Percentiles rank a stretch among this genome's conserved stretches.
Conservation (phyloP, 1,284 basidiomycete species). For the Sporisorium reilianum region DNA sequence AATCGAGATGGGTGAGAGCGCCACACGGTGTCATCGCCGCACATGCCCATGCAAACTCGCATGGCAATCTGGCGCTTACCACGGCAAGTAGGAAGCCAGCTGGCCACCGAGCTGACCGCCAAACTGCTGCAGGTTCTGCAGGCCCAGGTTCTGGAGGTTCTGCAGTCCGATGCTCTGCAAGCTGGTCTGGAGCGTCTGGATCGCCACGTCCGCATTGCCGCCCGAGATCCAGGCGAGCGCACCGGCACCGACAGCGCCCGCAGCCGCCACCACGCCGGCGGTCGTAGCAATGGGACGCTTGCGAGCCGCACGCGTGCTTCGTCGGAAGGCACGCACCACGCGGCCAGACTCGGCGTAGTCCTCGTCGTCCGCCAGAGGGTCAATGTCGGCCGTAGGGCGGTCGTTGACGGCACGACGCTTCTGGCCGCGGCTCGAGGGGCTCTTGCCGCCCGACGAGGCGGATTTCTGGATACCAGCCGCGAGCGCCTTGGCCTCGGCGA, state of each 20-base stretch:
- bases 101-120: constrained; percentile 42
- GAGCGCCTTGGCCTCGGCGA: constrained; percentile 60
- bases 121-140: constrained; percentile 38
- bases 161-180: constrained; percentile 55
- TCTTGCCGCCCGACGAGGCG: constrained; percentile 22
- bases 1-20: constrained; percentile 38
- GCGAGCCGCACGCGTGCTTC: constrained; percentile 53
- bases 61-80: too few relatives aligned
- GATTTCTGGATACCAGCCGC: constrained; percentile 56
- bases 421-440: constrained; percentile 28
- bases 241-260: constrained; percentile 62
- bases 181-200: constrained; percentile 59
- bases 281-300: constrained; percentile 59
- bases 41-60: neutral
- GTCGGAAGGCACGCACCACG: constrained; percentile 44
- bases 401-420: constrained; percentile 64
- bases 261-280: constrained; percentile 60
- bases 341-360: constrained; percentile 50
- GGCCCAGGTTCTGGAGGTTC: constrained; percentile 54
- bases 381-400: constrained; percentile 45
- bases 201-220: constrained; percentile 49
- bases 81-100: constrained; percentile 36
- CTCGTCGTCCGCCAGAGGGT: constrained; percentile 51
- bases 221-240: constrained; percentile 65
- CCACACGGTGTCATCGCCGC: neutral